Evolutionary conservation across 257 asterid species (phyloP).

Genomic region (Mitragyna speciosa): DNA sequence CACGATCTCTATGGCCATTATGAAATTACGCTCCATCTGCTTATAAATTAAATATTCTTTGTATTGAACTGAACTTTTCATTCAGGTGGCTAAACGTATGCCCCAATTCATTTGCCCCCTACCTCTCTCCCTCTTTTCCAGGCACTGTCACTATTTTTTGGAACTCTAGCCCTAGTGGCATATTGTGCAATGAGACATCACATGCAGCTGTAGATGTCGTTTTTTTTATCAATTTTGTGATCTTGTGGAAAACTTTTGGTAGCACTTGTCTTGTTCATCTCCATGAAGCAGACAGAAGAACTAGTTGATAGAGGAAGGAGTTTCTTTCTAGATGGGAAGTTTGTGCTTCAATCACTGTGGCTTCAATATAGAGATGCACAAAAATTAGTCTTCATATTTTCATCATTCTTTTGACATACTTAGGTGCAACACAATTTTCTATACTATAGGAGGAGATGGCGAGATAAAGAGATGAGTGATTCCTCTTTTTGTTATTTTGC

Average conservation of each 20-base stretch:
- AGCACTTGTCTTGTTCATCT: background rate
- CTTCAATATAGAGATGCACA: background rate
- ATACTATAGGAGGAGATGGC: background rate
- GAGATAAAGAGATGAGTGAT: background rate
- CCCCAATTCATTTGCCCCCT: background rate
- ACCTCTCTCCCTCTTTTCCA: background rate
- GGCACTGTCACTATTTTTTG: background rate
- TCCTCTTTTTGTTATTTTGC: background rate
- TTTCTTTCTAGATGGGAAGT: background rate
- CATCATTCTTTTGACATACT: background rate
- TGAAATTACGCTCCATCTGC: background rate
- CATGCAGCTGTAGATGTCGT: background rate
- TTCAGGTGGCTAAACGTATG: background rate
- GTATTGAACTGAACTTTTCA: background rate
- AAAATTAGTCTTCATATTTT: background rate
- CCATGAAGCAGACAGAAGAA: background rate
- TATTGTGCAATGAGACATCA: background rate
- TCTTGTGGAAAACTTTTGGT: background rate
- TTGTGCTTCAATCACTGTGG: background rate
- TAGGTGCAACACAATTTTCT: background rate
- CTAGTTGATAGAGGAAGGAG: background rate
- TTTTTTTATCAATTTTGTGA: background rate
- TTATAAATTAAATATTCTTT: background rate
- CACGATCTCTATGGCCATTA: background rate
- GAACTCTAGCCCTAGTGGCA: conserved; percentile 3